These are phyloP conservation scores for Adansonia rubrostipa DNA, from an alignment of 441 rosid genomes.

Conservation along the genomic window DNA sequence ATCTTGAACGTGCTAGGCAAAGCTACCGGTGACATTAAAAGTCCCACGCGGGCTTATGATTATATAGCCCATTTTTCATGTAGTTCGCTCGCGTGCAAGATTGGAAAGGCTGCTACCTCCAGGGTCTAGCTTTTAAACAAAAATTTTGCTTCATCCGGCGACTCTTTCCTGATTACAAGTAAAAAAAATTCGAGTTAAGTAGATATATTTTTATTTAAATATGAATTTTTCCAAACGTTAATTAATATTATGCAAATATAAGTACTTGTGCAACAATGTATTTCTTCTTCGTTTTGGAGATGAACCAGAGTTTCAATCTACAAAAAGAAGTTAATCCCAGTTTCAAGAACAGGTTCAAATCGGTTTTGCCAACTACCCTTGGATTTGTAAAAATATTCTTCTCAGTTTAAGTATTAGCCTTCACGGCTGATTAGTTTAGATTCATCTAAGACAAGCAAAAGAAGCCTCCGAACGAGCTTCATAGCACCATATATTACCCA, in stretches of 20 bases:
- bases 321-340: not conserved
- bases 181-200: not conserved
- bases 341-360: not conserved
- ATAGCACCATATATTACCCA: not conserved
- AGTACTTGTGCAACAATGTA: not conserved
- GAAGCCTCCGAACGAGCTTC: not conserved
- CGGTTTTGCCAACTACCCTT: not conserved
- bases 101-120: not conserved
- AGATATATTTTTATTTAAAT: too few relatives aligned
- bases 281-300: not conserved
- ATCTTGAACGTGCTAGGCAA: too few relatives aligned
- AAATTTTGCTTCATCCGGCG: not conserved
- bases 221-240: too few relatives aligned
- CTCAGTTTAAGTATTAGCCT: not conserved
- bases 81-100: not conserved
- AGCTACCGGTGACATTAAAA: too few relatives aligned
- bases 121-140: not conserved
- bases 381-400: not conserved
- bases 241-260: not conserved
- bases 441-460: not conserved
- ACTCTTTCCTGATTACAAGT: not conserved
- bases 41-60: too few relatives aligned
- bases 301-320: not conserved
- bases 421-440: not conserved
- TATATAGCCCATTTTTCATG: not conserved